Conservation (phyloP, 176 grass and related monocot species). For the Alloteropsis semialata region DNA sequence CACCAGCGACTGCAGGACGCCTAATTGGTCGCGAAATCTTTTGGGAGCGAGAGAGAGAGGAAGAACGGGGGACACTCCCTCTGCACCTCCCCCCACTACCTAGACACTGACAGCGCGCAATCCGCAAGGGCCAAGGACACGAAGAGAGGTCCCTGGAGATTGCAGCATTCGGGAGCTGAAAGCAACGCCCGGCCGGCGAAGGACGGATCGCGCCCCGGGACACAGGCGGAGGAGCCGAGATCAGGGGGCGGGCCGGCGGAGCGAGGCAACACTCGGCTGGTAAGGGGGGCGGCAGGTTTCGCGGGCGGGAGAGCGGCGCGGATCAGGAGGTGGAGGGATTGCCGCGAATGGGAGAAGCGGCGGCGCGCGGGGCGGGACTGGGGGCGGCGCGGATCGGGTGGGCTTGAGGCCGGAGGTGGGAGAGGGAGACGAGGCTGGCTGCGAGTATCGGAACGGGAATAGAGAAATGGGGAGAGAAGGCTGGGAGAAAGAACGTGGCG, state of each 20-base stretch:
- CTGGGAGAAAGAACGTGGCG: not conserved
- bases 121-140: not conserved
- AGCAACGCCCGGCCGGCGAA: not conserved
- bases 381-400: not conserved
- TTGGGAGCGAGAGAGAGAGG: not conserved
- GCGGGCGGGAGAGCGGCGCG: not conserved
- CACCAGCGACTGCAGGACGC: not conserved
- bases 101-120: not conserved
- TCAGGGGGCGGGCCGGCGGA: not conserved
- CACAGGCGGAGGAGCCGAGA: not conserved
- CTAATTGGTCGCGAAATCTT: conserved; percentile 20
- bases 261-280: not conserved
- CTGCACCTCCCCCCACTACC: not conserved
- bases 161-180: not conserved
- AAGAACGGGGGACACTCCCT: too few species aligned
- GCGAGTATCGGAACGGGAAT: not conserved
- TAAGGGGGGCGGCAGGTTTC: not conserved
- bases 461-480: not conserved
- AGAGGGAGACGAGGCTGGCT: not conserved
- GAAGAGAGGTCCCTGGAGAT: not conserved
- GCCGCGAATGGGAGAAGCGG: not conserved
- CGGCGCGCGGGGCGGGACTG: not conserved
- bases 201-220: not conserved
- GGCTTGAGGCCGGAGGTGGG: not conserved
- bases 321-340: not conserved